phyloP scores from a whole-genome alignment of 2,329 filamentous ascomycete genomes.

The Ophiostoma populinum region DNA sequence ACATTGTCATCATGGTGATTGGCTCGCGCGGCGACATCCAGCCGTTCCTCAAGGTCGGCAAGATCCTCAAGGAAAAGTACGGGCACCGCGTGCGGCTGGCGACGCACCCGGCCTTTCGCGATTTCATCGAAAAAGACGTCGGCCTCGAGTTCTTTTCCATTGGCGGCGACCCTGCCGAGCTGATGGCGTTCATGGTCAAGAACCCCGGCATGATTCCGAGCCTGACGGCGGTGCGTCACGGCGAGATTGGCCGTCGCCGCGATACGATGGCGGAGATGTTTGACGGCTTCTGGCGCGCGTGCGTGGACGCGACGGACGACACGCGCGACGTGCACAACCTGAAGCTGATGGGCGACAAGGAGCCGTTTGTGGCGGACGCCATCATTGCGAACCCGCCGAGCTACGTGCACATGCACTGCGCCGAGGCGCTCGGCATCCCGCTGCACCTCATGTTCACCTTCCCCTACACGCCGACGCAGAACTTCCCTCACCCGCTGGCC shows the following conservation, averaged over 20 bases:
- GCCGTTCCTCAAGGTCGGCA: constrained; percentile 60
- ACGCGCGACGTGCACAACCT: constrained; percentile 41
- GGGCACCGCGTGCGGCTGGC: constrained; percentile 63
- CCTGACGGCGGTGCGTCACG: constrained; percentile 52
- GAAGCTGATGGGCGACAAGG: constrained; percentile 45
- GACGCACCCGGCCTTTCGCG: constrained; percentile 60
- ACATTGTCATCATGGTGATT: constrained; percentile 73
- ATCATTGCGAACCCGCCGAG: constrained; percentile 74
- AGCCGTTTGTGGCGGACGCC: constrained; percentile 53
- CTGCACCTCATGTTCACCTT: constrained; percentile 83
- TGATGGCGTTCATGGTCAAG: constrained; percentile 84
- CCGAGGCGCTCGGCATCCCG: constrained; percentile 60
- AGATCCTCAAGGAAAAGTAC: constrained; percentile 51
- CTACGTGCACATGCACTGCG: constrained; percentile 65
- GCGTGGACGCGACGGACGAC: constrained; percentile 56
- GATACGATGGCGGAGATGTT: constrained; percentile 68
- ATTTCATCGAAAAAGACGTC: constrained; percentile 56
- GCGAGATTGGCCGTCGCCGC: constrained; percentile 51
- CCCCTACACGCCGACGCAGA: constrained; percentile 57
- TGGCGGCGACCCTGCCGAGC: constrained; percentile 60
- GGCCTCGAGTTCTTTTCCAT: constrained; percentile 68
- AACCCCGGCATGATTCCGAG: constrained; percentile 64
- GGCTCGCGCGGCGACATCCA: constrained; percentile 67
- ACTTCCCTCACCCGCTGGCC: constrained; percentile 62
- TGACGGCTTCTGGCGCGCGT: constrained; percentile 65